A percentile compares a stretch with the other conserved stretches of the same genome.
Conservation (phyloP, 2,329 filamentous ascomycete species). For the Thielaviopsis cerberus region DNA sequence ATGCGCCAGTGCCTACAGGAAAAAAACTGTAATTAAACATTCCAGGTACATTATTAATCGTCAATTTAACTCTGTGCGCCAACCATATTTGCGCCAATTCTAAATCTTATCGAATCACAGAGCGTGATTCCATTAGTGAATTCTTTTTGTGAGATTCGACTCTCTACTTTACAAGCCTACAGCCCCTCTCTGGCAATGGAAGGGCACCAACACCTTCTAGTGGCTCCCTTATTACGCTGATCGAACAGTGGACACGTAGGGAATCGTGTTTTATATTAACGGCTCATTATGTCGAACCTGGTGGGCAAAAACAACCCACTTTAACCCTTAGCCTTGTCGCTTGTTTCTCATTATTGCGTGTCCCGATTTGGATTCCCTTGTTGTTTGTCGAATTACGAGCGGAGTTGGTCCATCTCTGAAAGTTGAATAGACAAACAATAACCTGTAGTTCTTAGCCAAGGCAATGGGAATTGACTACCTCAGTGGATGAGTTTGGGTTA, state of each 20-base stretch:
- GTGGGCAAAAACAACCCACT: neutral
- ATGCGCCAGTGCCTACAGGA: neutral
- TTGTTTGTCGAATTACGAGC: neutral
- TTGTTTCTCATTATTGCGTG: neutral
- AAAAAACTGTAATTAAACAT: neutral
- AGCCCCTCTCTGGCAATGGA: neutral
- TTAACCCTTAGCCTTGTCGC: neutral
- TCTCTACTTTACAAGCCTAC: neutral
- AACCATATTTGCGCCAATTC: neutral
- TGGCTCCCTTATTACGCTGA: no score
- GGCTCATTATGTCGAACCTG: neutral
- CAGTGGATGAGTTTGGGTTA: neutral
- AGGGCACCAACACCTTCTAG: neutral
- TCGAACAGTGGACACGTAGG: neutral
- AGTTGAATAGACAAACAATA: neutral
- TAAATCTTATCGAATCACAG: neutral
- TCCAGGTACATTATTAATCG: neutral
- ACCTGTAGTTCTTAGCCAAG: neutral
- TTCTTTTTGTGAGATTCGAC: neutral
- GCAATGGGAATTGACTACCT: neutral
- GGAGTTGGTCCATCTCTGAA: neutral
- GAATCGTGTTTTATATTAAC: neutral
- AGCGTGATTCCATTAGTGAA: neutral
- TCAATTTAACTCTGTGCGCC: neutral
- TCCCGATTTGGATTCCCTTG: neutral